These are phyloP conservation scores for Pholiota microspora DNA, from an alignment of 768 basidiomycete genomes.

Conservation along the genomic window DNA sequence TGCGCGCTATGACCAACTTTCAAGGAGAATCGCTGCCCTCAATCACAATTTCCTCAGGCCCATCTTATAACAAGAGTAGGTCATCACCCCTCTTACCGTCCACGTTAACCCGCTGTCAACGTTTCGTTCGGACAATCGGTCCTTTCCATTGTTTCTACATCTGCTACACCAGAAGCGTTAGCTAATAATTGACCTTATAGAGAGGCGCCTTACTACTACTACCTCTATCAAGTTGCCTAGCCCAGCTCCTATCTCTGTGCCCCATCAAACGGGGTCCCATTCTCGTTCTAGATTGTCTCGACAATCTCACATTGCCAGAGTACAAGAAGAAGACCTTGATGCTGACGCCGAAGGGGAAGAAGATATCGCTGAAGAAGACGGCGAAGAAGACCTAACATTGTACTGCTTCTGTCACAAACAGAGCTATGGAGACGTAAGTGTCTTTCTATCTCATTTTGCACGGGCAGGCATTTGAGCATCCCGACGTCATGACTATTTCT, in stretches of 20 bases:
- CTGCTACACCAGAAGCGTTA: background rate
- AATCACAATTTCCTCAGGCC: constrained; percentile 16
- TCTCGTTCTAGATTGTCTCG: constrained; percentile 36
- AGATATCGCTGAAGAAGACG: constrained; percentile 35
- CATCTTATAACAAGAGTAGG: constrained; percentile 32
- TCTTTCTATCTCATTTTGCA: background rate
- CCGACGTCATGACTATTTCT: background rate
- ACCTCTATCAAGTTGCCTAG: constrained; percentile 38
- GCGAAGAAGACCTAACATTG: constrained; percentile 32
- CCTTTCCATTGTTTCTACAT: background rate
- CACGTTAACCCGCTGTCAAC: no score
- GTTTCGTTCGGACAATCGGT: background rate
- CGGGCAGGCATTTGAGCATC: background rate
- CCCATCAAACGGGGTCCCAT: constrained; percentile 18
- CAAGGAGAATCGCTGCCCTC: constrained; percentile 9
- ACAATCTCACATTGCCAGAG: constrained; percentile 25
- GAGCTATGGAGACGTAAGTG: constrained; percentile 39
- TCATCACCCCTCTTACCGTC: background rate
- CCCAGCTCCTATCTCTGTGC: constrained; percentile 24
- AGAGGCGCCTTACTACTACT: constrained; percentile 31
- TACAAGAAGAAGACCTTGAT: constrained; percentile 32
- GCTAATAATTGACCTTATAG: constrained; percentile 18
- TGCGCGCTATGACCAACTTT: constrained; percentile 26
- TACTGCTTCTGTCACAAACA: constrained; percentile 44
- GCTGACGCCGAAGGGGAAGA: constrained; percentile 40